Percentiles rank a stretch among this genome's conserved stretches.
Conservation (phyloP, 176 grass and related monocot genomes). For the Triticum dicoccoides region DNA sequence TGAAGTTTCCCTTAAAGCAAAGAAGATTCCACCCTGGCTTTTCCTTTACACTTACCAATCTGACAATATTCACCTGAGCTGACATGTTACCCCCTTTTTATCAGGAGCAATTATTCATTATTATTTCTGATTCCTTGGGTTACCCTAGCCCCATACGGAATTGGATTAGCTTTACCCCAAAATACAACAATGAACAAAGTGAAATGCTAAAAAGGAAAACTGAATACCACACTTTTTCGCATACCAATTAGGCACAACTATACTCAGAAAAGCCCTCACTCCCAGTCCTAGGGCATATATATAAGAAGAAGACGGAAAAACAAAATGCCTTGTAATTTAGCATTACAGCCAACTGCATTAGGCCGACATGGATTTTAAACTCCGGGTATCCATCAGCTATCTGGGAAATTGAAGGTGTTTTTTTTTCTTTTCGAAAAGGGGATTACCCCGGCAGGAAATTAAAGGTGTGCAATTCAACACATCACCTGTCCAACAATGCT, state of each 20-base stretch:
- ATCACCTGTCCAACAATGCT: background rate
- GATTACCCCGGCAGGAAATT: background rate
- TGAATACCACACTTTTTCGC: background rate
- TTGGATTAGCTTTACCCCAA: slow-evolving; percentile 13
- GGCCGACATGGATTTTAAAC: background rate
- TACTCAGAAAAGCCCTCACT: background rate
- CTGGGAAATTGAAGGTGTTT: no score
- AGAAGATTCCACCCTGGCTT: slow-evolving; percentile 17
- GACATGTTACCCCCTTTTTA: background rate
- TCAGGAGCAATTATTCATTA: background rate
- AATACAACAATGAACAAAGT: slow-evolving; percentile 1
- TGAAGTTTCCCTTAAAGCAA: slow-evolving; percentile 15
- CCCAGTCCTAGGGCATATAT: background rate
- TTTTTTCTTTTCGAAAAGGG: no score
- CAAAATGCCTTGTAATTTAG: background rate
- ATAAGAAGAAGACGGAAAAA: background rate
- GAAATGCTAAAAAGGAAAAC: background rate
- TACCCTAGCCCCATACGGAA: slow-evolving; percentile 2
- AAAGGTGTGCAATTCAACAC: background rate
- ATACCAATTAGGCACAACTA: slow-evolving; percentile 1
- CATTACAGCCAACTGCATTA: background rate
- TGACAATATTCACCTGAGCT: slow-evolving; percentile 22
- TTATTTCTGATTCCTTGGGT: background rate
- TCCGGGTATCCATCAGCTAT: background rate
- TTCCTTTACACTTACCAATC: background rate